Base-by-base conservation (phyloP, 305 asterid genomes). In the Petunia hybrid region DNA sequence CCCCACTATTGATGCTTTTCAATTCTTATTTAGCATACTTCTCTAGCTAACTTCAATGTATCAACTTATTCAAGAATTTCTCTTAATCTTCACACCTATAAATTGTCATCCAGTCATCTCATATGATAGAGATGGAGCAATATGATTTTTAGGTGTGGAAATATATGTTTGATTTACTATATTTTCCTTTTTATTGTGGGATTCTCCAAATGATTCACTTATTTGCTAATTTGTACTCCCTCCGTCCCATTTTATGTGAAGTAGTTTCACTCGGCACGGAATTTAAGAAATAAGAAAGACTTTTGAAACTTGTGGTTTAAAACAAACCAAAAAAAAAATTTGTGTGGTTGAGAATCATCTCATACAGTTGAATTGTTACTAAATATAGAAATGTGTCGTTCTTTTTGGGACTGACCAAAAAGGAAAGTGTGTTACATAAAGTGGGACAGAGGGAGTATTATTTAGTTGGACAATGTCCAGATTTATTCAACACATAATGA, bases 401-500 rank as follows among this genome's bases (percentile, higher is more conserved):
- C 22, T 22, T 22, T 22, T 22, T 22, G 22, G 22, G 22, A 22
- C 22, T 22, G 22, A 0, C 0, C 22, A 22, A 22, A 22, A 22
- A 22, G 22, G 22, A 22, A 22, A 22, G 22, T 22, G 22, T n/a
- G n/a, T n/a, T n/a, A n/a, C n/a, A n/a, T n/a, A n/a, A n/a, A n/a
- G 22, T 22, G 22, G 22, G 22, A 22, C 22, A 0, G 22, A 22
- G 22, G 22, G 22, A 22, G 22, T 22, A 22, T 22, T 22, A 22
- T 4, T n/a, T 56, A 56, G 35, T 56, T 56, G 62, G 31, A 56
- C 16, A 56, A 4, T 56, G 35, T 56, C 16, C 85, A 80, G 92
- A 91, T 76, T n/a, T 56, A n/a, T 80, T 91, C 35, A 91, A 88
- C 70, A 86, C 81, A 61, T 92, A 89, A 70, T 85, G 89, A 60